Evolutionary conservation across 1,139 yeast species (phyloP).

Genomic region (Blastobotrys ciferrii): DNA sequence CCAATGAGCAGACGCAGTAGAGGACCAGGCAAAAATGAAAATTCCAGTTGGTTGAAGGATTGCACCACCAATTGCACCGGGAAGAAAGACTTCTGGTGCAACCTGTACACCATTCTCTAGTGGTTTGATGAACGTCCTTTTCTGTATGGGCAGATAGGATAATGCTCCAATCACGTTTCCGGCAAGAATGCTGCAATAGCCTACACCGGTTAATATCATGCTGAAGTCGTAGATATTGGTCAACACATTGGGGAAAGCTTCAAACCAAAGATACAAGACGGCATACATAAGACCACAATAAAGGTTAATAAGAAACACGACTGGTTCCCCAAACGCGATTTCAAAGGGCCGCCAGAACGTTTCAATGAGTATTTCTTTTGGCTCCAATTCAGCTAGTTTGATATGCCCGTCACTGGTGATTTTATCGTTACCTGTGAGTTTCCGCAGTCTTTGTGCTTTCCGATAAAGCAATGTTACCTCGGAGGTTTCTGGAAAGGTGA

Average conservation of each 20-base stretch:
- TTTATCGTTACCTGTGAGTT: slow-evolving; percentile 22
- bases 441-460: slow-evolving; percentile 30
- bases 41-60: slow-evolving; percentile 56
- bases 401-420: slow-evolving; percentile 27
- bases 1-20: slow-evolving; percentile 68
- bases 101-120: slow-evolving; percentile 13
- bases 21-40: slow-evolving; percentile 55
- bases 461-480: slow-evolving; percentile 24
- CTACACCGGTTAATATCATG: slow-evolving; percentile 47
- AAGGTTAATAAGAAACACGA: slow-evolving; percentile 37
- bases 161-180: slow-evolving; percentile 39
- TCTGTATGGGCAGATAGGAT: not conserved
- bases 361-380: slow-evolving; percentile 16
- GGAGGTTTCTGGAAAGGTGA: slow-evolving; percentile 34
- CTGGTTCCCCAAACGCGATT: slow-evolving; percentile 37
- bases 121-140: slow-evolving; percentile 1
- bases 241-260: slow-evolving; percentile 59
- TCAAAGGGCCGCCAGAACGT: slow-evolving; percentile 41
- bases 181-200: slow-evolving; percentile 45
- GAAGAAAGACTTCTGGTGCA: slow-evolving; percentile 1
- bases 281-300: slow-evolving; percentile 56
- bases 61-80: slow-evolving; percentile 32
- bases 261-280: slow-evolving; percentile 56
- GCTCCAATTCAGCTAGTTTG: slow-evolving; percentile 48
- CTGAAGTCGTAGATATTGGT: slow-evolving; percentile 46